A percentile compares a stretch with the other conserved stretches of the same genome.
Evolutionary conservation across 805 yeast genomes (phyloP).

Genomic region (Wickerhamomyces bovis): DNA sequence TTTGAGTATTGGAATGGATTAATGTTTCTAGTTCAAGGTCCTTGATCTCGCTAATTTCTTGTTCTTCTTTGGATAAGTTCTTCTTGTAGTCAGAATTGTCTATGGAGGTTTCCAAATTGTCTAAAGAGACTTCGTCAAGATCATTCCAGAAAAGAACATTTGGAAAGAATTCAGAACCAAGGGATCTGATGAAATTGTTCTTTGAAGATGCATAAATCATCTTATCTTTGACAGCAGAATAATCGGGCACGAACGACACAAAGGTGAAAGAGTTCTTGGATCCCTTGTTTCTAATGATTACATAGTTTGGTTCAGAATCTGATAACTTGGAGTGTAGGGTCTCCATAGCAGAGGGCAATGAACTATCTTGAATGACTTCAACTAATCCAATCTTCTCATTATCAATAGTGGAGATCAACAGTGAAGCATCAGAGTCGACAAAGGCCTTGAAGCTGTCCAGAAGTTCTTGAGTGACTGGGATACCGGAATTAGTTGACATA

Average conservation of each 20-base stretch:
- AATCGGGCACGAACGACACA: slow-evolving; percentile 82
- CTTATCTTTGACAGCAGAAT: slow-evolving; percentile 72
- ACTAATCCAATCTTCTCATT: slow-evolving; percentile 31
- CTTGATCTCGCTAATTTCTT: slow-evolving; percentile 39
- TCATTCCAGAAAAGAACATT: slow-evolving; percentile 29
- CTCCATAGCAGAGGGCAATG: slow-evolving; percentile 31
- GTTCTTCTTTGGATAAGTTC: slow-evolving; percentile 57
- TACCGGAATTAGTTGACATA: slow-evolving; percentile 69
- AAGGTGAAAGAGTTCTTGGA: slow-evolving; percentile 38
- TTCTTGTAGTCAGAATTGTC: slow-evolving; percentile 32
- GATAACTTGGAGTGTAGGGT: slow-evolving; percentile 27
- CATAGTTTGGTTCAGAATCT: slow-evolving; percentile 41
- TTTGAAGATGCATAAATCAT: slow-evolving; percentile 94
- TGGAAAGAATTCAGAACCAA: slow-evolving; percentile 50
- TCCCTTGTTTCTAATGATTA: slow-evolving; percentile 37
- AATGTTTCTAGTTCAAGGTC: slow-evolving; percentile 34
- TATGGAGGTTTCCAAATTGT: slow-evolving; percentile 39
- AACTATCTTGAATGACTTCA: slow-evolving; percentile 26
- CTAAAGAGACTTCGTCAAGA: slow-evolving; percentile 31
- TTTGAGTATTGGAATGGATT: slow-evolving; percentile 26
- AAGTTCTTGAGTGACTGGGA: slow-evolving; percentile 39
- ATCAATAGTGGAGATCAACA: slow-evolving; percentile 32
- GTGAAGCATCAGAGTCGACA: slow-evolving; percentile 27
- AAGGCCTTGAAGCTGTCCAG: slow-evolving; percentile 39
- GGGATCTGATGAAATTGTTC: slow-evolving; percentile 63